These are phyloP conservation scores for Trichoderma gracile DNA, from an alignment of 2,329 filamentous ascomycete species.

Conservation along the genomic window DNA sequence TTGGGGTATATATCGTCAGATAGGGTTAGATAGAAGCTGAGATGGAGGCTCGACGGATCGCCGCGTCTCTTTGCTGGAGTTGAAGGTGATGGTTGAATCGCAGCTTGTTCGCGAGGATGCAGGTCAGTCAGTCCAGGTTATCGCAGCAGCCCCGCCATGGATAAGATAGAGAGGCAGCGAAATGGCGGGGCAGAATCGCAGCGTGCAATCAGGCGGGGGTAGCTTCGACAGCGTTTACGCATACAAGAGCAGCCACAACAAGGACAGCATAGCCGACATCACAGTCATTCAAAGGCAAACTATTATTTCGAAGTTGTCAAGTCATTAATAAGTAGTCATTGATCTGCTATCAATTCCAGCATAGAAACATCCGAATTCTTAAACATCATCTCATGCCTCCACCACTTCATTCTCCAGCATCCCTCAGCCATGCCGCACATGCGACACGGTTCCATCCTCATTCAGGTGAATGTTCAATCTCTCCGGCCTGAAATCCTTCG, in stretches of 20 bases:
- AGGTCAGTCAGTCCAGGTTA: not conserved
- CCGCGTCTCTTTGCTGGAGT: no score
- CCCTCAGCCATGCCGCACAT: constrained; percentile 54
- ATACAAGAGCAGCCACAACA: not conserved
- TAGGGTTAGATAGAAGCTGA: not conserved
- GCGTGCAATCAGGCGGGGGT: constrained; percentile 28
- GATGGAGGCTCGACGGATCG: not conserved
- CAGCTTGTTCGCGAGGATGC: not conserved
- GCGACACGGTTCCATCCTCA: constrained; percentile 61
- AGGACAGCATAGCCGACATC: no score
- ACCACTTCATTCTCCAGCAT: not conserved
- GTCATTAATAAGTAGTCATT: no score
- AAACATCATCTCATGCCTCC: no score
- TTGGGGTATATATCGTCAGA: not conserved
- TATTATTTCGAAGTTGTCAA: no score
- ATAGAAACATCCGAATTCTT: no score
- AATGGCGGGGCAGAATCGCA: constrained; percentile 34
- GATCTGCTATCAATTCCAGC: no score
- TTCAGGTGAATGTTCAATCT: constrained; percentile 61
- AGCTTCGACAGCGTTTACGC: not conserved
- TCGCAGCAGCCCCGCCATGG: constrained; percentile 23
- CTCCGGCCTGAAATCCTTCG: constrained; percentile 55
- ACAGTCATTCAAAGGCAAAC: no score
- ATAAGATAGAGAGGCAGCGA: constrained; percentile 13
- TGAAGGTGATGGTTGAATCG: not conserved